A percentile compares a stretch with the other conserved stretches of the same genome.
Conservation (phyloP, 345 rosid genomes). For the Durio zibethinus region DNA sequence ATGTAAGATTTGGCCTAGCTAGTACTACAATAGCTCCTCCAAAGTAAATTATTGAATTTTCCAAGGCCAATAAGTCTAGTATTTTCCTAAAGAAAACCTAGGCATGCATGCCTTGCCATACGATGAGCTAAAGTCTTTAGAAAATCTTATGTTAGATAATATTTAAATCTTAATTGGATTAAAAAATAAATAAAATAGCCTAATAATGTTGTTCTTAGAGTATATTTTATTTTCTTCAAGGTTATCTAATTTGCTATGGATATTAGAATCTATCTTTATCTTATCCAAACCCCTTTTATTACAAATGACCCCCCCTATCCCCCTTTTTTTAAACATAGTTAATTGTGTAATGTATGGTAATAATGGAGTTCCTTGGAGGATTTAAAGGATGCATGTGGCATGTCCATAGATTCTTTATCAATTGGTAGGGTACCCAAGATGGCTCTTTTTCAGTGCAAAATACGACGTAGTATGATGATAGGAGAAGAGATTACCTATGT, state of each 20-base stretch:
- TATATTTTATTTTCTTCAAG: not conserved
- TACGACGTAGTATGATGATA: too few relatives aligned
- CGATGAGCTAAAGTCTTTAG: not conserved
- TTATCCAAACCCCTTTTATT: not conserved
- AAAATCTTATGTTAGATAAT: not conserved
- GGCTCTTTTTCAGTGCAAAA: too few relatives aligned
- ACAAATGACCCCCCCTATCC: too few relatives aligned
- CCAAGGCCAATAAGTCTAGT: not conserved
- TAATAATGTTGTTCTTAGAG: not conserved
- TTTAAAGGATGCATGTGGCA: conserved; percentile 9
- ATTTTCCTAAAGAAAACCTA: not conserved
- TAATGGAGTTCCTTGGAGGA: conserved; percentile 3
- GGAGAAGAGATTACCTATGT: too few relatives aligned
- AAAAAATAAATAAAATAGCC: too few relatives aligned
- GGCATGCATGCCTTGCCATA: not conserved
- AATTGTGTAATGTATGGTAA: conserved; percentile 1
- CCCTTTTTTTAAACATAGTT: too few relatives aligned
- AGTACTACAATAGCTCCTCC: not conserved
- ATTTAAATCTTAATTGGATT: not conserved
- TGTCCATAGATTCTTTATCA: not conserved
- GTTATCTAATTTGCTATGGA: not conserved
- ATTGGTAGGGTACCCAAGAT: conserved; percentile 2
- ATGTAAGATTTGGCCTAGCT: not conserved
- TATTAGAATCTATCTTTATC: conserved; percentile 3
- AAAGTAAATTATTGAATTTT: not conserved